Evolutionary conservation across 2,329 filamentous ascomycete genomes (phyloP), one percentile per base, ranked within the genome.

Genomic region (Neonectria magnoliae): DNA sequence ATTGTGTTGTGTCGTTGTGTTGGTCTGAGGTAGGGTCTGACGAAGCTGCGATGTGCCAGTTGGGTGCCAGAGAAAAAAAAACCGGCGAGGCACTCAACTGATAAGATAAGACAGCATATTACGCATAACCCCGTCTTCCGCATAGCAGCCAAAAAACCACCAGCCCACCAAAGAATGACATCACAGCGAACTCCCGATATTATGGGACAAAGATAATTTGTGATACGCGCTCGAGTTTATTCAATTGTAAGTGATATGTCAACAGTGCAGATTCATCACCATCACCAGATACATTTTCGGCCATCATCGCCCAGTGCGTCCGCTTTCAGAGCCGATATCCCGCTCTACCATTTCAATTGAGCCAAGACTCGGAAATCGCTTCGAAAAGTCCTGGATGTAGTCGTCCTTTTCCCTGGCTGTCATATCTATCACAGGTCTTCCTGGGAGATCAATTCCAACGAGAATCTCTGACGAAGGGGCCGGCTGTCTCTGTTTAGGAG

Each of bases 301-400:
- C 50, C 59, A 57, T 71, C 62, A 75, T 66, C 70, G 71, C 65
- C 66, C 64, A 22, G 68, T 60, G 38, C 66, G 66, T 79, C 73
- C 84, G 22, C 65, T 62, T 13, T 69, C 73, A n/a, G 69, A 68
- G 38, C 65, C 68, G 48, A 81, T 76, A 57, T 87, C 91, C 65
- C 90, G 88, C 80, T 96, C 92, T n/a, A 93, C 91, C 89, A 95
- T 92, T 81, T 98, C 94, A 71, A 98, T 87, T 10, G 93, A 88
- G 60, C 90, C 90, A 63, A 98, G 81, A 76, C 92, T 97, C 1
- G 95, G 95, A 79, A 94, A 98, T 63, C 93, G 85, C 79, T 94
- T 94, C 65, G 90, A 91, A 77, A 98, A 98, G 75, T 93, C 79
- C 64, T 81, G 79, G 48, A 91, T 78, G 73, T 90, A 90, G 70